Evolutionary conservation across 768 basidiomycete species (phyloP).

Genomic region (Tricholoma sp.): DNA sequence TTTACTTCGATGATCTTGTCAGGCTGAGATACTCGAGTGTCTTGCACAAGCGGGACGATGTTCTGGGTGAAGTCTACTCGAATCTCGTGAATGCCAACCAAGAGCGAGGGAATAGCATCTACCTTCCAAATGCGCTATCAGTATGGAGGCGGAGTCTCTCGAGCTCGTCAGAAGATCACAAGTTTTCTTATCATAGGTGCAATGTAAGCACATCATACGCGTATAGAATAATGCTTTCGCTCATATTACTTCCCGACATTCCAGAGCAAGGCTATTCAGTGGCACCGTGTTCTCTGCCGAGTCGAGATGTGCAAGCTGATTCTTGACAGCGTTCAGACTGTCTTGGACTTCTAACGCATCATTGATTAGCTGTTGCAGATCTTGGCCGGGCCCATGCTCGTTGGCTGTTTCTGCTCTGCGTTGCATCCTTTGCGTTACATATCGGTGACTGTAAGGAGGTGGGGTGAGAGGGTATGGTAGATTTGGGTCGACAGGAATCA

Average conservation of each 20-base stretch:
- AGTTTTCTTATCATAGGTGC: not conserved
- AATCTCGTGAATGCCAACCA: not conserved
- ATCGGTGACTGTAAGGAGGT: not conserved
- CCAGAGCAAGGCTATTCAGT: not conserved
- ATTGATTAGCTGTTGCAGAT: constrained; percentile 4
- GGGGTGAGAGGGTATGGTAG: not conserved
- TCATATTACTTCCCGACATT: constrained; percentile 2
- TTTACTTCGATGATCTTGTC: constrained; percentile 6
- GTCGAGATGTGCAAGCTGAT: constrained; percentile 1
- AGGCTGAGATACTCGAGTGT: not conserved
- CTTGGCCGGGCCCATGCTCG: not conserved
- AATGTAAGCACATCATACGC: not conserved
- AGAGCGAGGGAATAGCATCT: not conserved
- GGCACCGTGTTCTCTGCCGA: not conserved
- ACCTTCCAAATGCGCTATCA: not conserved
- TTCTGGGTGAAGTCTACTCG: constrained; percentile 4
- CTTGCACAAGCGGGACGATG: constrained; percentile 2
- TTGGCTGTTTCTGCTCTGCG: not conserved
- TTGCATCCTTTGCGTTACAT: not conserved
- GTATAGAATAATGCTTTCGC: not conserved
- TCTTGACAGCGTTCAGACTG: constrained; percentile 2
- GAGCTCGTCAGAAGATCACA: not conserved
- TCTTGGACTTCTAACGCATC: constrained; percentile 4
- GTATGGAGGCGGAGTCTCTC: constrained; percentile 1
- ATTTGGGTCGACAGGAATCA: not conserved